These are phyloP conservation scores for Schoenoplectus triqueter DNA, from an alignment of 202 grass and related monocot genomes.

Conservation along the genomic window DNA sequence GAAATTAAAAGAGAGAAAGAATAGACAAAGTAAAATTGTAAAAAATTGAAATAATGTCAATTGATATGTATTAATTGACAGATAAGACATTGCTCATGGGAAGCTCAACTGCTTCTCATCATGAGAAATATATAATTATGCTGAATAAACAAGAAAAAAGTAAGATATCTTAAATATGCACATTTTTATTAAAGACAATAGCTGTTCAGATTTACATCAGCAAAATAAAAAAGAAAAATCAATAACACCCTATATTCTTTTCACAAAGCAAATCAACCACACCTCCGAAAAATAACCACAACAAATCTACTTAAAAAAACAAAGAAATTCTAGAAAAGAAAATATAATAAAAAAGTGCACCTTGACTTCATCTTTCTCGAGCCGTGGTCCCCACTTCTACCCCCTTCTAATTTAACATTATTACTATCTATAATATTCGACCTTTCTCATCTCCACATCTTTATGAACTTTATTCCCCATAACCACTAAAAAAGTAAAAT, in stretches of 20 bases:
- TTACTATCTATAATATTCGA: conserved; percentile 48
- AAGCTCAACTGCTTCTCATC: no score
- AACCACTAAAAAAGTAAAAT: conserved; percentile 43
- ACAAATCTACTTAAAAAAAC: conserved; percentile 29
- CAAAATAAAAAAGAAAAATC: conserved; percentile 13
- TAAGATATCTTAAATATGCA: conserved; percentile 27
- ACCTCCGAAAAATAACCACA: conserved; percentile 40
- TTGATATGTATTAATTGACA: no score
- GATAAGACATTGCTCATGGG: no score
- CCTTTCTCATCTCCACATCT: conserved; percentile 41
- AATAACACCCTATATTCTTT: conserved; percentile 19
- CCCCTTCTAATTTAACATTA: conserved; percentile 44
- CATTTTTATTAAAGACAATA: conserved; percentile 28
- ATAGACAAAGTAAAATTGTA: no score
- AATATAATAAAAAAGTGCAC: conserved; percentile 50
- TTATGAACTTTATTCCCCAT: conserved; percentile 40
- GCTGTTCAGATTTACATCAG: conserved; percentile 43
- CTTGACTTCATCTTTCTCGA: conserved; percentile 72
- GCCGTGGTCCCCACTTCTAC: conserved; percentile 52
- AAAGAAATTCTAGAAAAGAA: conserved; percentile 45
- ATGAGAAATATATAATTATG: neutral
- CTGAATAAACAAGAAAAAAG: neutral
- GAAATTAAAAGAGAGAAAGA: neutral
- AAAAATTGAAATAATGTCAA: no score
- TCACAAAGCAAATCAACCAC: conserved; percentile 38